Evolutionary conservation across 1,139 yeast species (phyloP).

Genomic region (Pichia terricola): DNA sequence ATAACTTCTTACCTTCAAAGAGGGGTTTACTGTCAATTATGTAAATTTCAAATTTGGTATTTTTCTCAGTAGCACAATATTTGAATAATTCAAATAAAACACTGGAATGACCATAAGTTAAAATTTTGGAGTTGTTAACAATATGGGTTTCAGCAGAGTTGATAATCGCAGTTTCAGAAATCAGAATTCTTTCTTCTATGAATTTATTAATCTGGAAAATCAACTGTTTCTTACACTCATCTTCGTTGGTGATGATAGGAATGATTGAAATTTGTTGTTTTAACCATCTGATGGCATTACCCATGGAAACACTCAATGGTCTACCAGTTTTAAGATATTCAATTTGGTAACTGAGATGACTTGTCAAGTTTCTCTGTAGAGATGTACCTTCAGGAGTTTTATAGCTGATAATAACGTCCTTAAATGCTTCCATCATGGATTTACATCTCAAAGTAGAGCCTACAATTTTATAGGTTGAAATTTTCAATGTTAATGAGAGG

Average conservation of each 20-base stretch:
- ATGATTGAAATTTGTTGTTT: conserved; percentile 85
- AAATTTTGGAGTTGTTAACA: conserved; percentile 63
- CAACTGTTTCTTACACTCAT: conserved; percentile 60
- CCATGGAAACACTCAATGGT: conserved; percentile 91
- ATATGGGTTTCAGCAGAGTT: conserved; percentile 76
- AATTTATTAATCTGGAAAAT: conserved; percentile 67
- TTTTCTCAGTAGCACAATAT: conserved; percentile 51
- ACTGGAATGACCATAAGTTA: conserved; percentile 83
- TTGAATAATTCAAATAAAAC: conserved; percentile 72
- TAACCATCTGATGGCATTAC: conserved; percentile 94
- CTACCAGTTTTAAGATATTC: conserved; percentile 88
- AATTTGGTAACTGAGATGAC: conserved; percentile 87
- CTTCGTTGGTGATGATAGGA: conserved; percentile 63
- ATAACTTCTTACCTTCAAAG: conserved; percentile 81
- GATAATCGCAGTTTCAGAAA: conserved; percentile 76
- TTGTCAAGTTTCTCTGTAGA: conserved; percentile 78
- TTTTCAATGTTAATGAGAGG: conserved; percentile 66
- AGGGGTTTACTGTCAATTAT: conserved; percentile 94
- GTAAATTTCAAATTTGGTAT: conserved; percentile 66
- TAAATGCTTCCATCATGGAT: conserved; percentile 81
- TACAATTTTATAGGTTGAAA: conserved; percentile 75
- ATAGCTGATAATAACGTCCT: conserved; percentile 70
- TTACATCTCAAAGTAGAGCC: conserved; percentile 84
- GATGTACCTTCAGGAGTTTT: conserved; percentile 80
- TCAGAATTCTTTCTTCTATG: conserved; percentile 74